phyloP scores from a whole-genome alignment of 805 yeast genomes.

The Kazachstania viticola region DNA sequence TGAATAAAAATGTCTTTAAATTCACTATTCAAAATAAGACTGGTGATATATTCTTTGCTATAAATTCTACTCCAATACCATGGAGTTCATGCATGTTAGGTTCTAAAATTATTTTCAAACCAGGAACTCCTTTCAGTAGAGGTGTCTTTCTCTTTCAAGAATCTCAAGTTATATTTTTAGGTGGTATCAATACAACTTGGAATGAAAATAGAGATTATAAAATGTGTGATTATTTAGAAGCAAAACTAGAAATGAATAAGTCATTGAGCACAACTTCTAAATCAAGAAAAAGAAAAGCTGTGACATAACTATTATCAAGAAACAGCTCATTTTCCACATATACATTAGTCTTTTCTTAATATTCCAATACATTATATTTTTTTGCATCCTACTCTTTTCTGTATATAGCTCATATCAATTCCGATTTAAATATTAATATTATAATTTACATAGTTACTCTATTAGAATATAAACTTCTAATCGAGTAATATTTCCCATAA shows the following conservation, averaged over 20 bases:
- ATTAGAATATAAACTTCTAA: conserved; percentile 1
- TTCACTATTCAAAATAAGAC: conserved; percentile 44
- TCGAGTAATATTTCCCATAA: conserved; percentile 56
- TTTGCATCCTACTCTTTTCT: neutral
- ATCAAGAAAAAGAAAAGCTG: conserved; percentile 11
- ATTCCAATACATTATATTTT: neutral
- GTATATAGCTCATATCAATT: too few species aligned
- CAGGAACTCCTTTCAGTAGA: conserved; percentile 36
- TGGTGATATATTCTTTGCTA: conserved; percentile 44
- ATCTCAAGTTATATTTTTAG: conserved; percentile 24
- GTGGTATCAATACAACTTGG: conserved; percentile 32
- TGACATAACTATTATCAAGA: neutral
- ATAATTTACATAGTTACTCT: neutral
- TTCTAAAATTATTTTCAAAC: conserved; percentile 40
- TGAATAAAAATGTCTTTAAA: conserved; percentile 31
- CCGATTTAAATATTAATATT: too few species aligned
- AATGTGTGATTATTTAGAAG: conserved; percentile 22
- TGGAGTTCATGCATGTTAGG: conserved; percentile 46
- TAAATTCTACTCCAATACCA: conserved; percentile 42
- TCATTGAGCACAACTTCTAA: neutral
- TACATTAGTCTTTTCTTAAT: too few species aligned
- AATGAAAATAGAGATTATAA: conserved; percentile 26
- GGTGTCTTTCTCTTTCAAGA: conserved; percentile 33
- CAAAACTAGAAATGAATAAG: conserved; percentile 14
- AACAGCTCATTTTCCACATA: neutral